These are phyloP conservation scores for Didymella segeticola DNA, from an alignment of 2,329 filamentous ascomycete species.

Conservation along the genomic window DNA sequence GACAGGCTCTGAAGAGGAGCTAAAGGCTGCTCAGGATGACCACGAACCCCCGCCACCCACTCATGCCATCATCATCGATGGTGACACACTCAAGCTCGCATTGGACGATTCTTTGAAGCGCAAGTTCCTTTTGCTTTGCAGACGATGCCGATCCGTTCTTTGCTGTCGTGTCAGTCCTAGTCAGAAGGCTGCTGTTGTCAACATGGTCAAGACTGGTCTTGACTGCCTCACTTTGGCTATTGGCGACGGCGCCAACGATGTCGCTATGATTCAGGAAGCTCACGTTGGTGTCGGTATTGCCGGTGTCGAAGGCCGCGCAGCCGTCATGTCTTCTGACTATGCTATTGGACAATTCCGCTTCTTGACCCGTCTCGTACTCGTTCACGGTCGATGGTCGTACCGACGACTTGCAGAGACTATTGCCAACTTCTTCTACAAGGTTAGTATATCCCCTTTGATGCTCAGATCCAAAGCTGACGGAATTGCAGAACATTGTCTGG, in stretches of 20 bases:
- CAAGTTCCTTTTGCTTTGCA: conserved; percentile 93
- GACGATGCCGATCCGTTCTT: conserved; percentile 94
- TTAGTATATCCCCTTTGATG: conserved; percentile 41
- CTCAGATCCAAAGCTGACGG: conserved; percentile 30
- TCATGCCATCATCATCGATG: conserved; percentile 93
- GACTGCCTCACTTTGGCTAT: conserved; percentile 96
- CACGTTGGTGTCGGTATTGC: conserved; percentile 90
- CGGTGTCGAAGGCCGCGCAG: conserved; percentile 85
- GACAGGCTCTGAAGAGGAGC: conserved; percentile 84
- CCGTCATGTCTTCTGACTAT: conserved; percentile 85
- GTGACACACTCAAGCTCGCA: conserved; percentile 88
- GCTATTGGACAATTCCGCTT: conserved; percentile 90
- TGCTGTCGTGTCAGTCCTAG: conserved; percentile 97
- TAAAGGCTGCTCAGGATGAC: conserved; percentile 77
- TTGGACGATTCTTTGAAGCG: conserved; percentile 83
- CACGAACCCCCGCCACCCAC: conserved; percentile 87
- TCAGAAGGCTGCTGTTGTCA: conserved; percentile 96
- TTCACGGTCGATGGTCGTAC: conserved; percentile 93
- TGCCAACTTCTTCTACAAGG: conserved; percentile 99
- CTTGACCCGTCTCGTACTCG: conserved; percentile 77
- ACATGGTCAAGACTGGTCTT: conserved; percentile 91
- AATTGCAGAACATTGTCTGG: conserved; percentile 86
- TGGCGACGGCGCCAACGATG: conserved; percentile 88
- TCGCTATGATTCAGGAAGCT: conserved; percentile 91
- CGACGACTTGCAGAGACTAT: conserved; percentile 89